A percentile compares a stretch with the other conserved stretches of the same genome.
Evolutionary conservation across 2,329 filamentous ascomycete species (phyloP).

Genomic region (Emergomyces pasteurianus): DNA sequence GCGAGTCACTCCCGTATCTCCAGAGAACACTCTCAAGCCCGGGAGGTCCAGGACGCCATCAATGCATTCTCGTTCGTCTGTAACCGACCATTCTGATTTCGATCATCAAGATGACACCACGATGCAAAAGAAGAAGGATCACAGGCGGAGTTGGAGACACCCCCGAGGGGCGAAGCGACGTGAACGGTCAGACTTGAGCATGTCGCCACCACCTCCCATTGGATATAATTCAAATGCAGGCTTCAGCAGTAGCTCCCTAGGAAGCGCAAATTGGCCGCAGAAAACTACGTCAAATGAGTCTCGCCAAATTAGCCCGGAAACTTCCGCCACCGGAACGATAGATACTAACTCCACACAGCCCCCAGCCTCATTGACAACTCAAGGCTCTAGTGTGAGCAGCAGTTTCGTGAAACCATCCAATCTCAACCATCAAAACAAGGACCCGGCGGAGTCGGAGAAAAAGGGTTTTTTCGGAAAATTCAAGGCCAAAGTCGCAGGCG

Average conservation of each 20-base stretch:
- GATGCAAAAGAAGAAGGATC: conserved; percentile 50
- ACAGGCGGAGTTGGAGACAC: conserved; percentile 62
- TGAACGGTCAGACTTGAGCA: conserved; percentile 37
- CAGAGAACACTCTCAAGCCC: conserved; percentile 46
- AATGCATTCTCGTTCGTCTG: conserved; percentile 55
- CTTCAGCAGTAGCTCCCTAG: conserved; percentile 55
- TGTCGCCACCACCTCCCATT: conserved; percentile 38
- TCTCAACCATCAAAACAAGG: conserved; percentile 16
- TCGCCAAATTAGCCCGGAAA: conserved; percentile 27
- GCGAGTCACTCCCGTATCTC: conserved; percentile 24
- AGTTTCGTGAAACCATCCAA: conserved; percentile 13
- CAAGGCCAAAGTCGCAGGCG: conserved; percentile 48
- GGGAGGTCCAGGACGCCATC: conserved; percentile 66
- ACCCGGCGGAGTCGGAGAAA: conserved; percentile 36
- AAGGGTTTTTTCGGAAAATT: conserved; percentile 54
- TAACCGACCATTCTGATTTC: conserved; percentile 70
- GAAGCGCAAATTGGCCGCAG: conserved; percentile 42
- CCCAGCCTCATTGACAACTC: conserved; percentile 16
- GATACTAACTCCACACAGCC: conserved; percentile 13
- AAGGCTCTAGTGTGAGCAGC: conserved; percentile 29
- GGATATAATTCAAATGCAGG: conserved; percentile 53
- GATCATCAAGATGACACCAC: conserved; percentile 56
- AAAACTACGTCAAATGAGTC: conserved; percentile 36
- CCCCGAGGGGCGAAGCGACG: conserved; percentile 45
- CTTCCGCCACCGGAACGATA: conserved; percentile 10